Evolutionary conservation across 768 basidiomycete genomes (phyloP).

Genomic region (Phaffia australis): DNA sequence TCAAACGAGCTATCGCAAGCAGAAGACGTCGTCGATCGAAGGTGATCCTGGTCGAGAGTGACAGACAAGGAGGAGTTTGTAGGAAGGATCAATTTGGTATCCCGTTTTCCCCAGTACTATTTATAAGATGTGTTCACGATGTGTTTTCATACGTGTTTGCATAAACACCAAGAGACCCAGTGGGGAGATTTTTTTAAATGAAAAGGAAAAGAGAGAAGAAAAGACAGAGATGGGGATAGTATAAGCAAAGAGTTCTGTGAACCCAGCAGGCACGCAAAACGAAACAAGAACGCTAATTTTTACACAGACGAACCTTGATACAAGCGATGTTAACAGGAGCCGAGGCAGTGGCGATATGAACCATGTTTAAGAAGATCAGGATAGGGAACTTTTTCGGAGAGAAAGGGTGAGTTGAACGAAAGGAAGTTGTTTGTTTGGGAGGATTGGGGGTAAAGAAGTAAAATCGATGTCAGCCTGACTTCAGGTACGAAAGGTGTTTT

Average conservation of each 20-base stretch:
- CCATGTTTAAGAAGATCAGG: slow-evolving; percentile 5
- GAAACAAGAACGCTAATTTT: background rate
- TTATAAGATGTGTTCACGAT: too few relatives aligned
- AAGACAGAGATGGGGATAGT: background rate
- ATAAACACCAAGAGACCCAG: slow-evolving; percentile 33
- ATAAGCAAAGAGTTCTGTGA: too few relatives aligned
- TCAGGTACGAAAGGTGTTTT: too few relatives aligned
- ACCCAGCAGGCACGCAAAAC: slow-evolving; percentile 2
- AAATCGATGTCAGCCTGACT: too few relatives aligned
- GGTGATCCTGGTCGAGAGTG: slow-evolving; percentile 90
- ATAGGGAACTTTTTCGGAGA: background rate
- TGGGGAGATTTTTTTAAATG: background rate
- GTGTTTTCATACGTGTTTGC: too few relatives aligned
- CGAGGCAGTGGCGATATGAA: slow-evolving; percentile 57
- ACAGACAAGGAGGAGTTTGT: slow-evolving; percentile 98
- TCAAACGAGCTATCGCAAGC: slow-evolving; percentile 65
- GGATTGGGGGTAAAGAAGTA: too few relatives aligned
- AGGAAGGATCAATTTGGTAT: slow-evolving; percentile 86
- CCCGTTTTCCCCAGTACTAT: slow-evolving; percentile 96
- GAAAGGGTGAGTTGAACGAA: too few relatives aligned
- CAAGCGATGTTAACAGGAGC: slow-evolving; percentile 97
- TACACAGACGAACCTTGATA: slow-evolving; percentile 61
- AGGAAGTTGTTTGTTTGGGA: too few relatives aligned
- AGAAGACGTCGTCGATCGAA: slow-evolving; percentile 85
- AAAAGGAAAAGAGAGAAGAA: slow-evolving; percentile 2